Conservation (phyloP, 768 basidiomycete species). For the Lactarius vividus region DNA sequence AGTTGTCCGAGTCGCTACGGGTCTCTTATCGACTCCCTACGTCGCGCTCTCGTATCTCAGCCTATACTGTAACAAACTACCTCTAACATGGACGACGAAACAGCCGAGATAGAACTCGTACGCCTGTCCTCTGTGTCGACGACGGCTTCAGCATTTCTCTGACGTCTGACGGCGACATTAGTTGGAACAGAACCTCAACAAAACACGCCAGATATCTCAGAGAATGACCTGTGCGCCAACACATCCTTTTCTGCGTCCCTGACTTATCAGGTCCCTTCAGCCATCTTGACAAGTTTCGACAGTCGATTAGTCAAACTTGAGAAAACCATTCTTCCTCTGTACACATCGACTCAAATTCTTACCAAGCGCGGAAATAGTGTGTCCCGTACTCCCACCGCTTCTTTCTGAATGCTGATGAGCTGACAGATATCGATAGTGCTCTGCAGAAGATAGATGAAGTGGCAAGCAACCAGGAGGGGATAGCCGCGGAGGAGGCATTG, state of each 20-base stretch:
- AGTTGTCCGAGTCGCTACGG: too few species aligned
- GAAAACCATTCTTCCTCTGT: slow-evolving; percentile 81
- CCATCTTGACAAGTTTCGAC: slow-evolving; percentile 82
- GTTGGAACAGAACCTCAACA: slow-evolving; percentile 87
- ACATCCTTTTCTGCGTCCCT: neutral
- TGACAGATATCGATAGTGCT: slow-evolving; percentile 75
- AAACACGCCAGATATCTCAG: slow-evolving; percentile 80
- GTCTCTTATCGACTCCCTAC: too few species aligned
- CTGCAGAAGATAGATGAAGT: slow-evolving; percentile 76
- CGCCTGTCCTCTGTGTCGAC: neutral
- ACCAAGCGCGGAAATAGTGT: slow-evolving; percentile 70
- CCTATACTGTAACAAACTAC: too few species aligned
- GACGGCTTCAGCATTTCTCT: neutral
- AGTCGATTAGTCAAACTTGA: slow-evolving; percentile 77
- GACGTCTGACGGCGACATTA: slow-evolving; percentile 33
- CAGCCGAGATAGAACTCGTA: slow-evolving; percentile 60
- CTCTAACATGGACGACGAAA: slow-evolving; percentile 52
- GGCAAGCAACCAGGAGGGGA: slow-evolving; percentile 71
- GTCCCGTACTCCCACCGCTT: slow-evolving; percentile 32
- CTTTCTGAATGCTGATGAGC: neutral
- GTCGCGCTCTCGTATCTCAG: too few species aligned
- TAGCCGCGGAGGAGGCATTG: slow-evolving; percentile 73
- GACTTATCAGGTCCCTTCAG: slow-evolving; percentile 43
- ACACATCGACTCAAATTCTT: slow-evolving; percentile 70
- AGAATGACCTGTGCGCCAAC: slow-evolving; percentile 72